Conservation (phyloP, 495 filamentous ascomycete genomes). For the Aspergillus asperescens region DNA sequence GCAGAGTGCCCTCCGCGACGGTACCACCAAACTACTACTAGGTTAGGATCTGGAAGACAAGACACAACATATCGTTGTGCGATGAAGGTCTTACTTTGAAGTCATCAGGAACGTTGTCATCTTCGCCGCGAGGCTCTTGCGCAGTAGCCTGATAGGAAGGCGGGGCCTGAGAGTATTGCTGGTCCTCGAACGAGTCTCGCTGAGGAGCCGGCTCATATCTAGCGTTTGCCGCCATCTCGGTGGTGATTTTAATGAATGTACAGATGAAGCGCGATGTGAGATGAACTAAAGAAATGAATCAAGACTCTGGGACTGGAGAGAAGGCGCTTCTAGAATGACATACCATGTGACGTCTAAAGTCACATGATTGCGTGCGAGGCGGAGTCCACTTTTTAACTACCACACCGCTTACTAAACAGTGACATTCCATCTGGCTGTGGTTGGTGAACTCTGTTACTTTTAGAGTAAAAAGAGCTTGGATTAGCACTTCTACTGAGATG, state of each 20-base stretch:
- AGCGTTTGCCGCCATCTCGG: slow-evolving; percentile 58
- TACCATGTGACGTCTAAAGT: neutral
- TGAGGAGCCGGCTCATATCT: slow-evolving; percentile 68
- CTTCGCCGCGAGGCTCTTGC: slow-evolving; percentile 62
- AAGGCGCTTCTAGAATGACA: neutral
- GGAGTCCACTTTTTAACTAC: too few relatives aligned
- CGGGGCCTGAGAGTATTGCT: slow-evolving; percentile 73
- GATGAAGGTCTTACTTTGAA: slow-evolving; percentile 65
- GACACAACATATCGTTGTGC: neutral
- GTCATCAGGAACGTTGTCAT: slow-evolving; percentile 92
- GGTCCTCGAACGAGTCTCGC: slow-evolving; percentile 65
- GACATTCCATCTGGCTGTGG: too few relatives aligned
- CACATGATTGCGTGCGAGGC: too few relatives aligned
- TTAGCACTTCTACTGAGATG: too few relatives aligned
- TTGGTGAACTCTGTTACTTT: too few relatives aligned
- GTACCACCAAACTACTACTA: slow-evolving; percentile 70
- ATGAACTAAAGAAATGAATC: neutral
- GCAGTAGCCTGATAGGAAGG: slow-evolving; percentile 59
- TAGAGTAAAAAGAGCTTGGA: too few relatives aligned
- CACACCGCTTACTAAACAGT: too few relatives aligned
- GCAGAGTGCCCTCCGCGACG: slow-evolving; percentile 86
- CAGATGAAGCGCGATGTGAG: neutral
- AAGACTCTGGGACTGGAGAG: neutral
- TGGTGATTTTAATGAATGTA: neutral
- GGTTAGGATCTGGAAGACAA: neutral